Evolutionary conservation across 2,329 filamentous ascomycete species (phyloP).

Genomic region (Elsinoe necatrix): DNA sequence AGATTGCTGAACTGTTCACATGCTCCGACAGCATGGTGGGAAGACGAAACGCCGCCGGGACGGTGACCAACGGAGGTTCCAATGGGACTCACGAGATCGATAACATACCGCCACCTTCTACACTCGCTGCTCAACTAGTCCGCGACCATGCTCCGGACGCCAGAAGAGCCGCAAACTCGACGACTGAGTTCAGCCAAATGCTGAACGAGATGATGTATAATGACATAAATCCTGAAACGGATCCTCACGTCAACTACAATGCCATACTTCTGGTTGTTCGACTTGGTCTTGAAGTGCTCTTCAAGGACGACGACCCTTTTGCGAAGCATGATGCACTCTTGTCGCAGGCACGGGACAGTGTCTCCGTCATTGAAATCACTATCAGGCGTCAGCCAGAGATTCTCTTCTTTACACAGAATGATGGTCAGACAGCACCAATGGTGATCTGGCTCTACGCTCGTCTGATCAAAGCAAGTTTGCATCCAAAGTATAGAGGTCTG

Average conservation of each 20-base stretch:
- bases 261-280: constrained; percentile 76
- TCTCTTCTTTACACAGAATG: constrained; percentile 39
- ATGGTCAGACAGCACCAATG: constrained; percentile 35
- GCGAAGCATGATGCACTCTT: constrained; percentile 48
- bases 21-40: constrained; percentile 18
- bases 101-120: constrained; percentile 55
- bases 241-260: constrained; percentile 70
- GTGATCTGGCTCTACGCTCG: constrained; percentile 48
- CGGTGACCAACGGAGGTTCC: constrained; percentile 26
- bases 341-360: constrained; percentile 58
- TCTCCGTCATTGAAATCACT: constrained; percentile 67
- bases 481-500: constrained; percentile 34
- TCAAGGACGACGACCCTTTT: constrained; percentile 59
- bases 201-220: constrained; percentile 53
- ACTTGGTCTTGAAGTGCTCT: constrained; percentile 62
- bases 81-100: constrained; percentile 1
- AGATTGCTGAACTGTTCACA: background rate
- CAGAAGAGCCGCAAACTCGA: constrained; percentile 11
- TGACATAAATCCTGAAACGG: constrained; percentile 49
- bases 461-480: constrained; percentile 41
- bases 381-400: constrained; percentile 66
- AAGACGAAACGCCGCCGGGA: constrained; percentile 10
- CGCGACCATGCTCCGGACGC: constrained; percentile 57
- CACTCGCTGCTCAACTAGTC: constrained; percentile 78
- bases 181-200: constrained; percentile 64